Conservation (phyloP, 495 filamentous ascomycete genomes). For the Xylaria curta region DNA sequence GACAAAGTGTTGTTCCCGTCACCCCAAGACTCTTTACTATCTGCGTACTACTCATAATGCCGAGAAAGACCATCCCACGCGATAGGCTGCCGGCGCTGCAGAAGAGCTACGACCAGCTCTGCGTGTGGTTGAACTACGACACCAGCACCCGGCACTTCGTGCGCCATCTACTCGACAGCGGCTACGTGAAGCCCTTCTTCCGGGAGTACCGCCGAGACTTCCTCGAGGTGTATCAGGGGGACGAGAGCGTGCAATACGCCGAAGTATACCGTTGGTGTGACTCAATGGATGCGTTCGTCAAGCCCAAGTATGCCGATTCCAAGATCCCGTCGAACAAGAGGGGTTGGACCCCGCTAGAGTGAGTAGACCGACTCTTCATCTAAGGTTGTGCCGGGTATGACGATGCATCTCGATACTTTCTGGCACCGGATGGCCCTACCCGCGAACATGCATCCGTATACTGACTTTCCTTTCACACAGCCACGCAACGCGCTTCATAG, state of each 20-base stretch:
- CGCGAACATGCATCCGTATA: not conserved
- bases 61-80: conserved; percentile 28
- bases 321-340: conserved; percentile 15
- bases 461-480: not conserved
- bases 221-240: conserved; percentile 27
- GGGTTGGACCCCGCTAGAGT: conserved; percentile 33
- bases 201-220: conserved; percentile 35
- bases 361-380: not conserved
- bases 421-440: not conserved
- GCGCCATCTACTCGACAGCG: conserved; percentile 31
- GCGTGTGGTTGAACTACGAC: conserved; percentile 36
- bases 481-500: conserved; percentile 35
- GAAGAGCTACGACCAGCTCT: conserved; percentile 34
- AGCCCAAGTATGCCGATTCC: conserved; percentile 27
- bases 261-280: conserved; percentile 30
- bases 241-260: conserved; percentile 28
- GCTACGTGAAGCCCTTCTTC: conserved; percentile 36
- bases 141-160: conserved; percentile 28
- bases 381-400: not conserved
- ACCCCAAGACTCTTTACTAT: not conserved
- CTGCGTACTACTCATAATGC: not conserved
- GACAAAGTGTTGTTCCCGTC: not conserved
- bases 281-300: conserved; percentile 27
- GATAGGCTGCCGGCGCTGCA: conserved; percentile 33
- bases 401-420: not conserved